These are phyloP conservation scores for Umbelopsis ramanniana DNA, from an alignment of 192 early-diverging fungal species.

Conservation along the genomic window DNA sequence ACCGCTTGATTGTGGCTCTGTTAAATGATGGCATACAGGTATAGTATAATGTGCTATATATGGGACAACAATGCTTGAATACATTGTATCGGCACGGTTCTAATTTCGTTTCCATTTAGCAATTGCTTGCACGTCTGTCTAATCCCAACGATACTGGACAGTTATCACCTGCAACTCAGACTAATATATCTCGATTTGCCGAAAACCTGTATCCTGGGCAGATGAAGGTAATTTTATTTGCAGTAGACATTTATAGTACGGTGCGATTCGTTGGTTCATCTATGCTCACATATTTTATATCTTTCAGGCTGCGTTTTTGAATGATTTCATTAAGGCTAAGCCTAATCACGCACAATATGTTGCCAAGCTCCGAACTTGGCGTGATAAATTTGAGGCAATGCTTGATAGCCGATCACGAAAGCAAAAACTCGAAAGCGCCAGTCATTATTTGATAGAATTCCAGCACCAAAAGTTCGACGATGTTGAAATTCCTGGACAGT, in stretches of 20 bases:
- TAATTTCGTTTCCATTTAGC: constrained; percentile 43
- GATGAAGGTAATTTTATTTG: constrained; percentile 55
- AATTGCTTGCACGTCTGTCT: constrained; percentile 64
- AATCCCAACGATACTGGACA: constrained; percentile 66
- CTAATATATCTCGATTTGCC: constrained; percentile 88
- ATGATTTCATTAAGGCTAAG: constrained; percentile 90
- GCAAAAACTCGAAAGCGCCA: constrained; percentile 86
- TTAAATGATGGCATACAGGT: constrained; percentile 91
- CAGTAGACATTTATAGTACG: not conserved
- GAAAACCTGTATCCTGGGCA: constrained; percentile 82
- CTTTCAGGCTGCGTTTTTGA: constrained; percentile 74
- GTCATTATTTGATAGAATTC: constrained; percentile 95
- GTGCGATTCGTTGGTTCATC: too few relatives aligned
- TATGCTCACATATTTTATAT: not conserved
- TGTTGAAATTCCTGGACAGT: constrained; percentile 99
- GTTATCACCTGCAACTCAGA: constrained; percentile 69
- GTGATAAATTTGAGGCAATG: constrained; percentile 88
- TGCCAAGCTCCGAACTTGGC: constrained; percentile 88
- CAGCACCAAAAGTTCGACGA: constrained; percentile 99
- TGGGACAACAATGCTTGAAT: not conserved
- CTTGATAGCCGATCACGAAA: constrained; percentile 81
- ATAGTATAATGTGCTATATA: constrained; percentile 14
- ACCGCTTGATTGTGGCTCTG: constrained; percentile 90
- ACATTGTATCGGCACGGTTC: too few relatives aligned
- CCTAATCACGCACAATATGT: constrained; percentile 86